These are phyloP conservation scores for Diaporthe sp. DNA, from an alignment of 2,329 filamentous ascomycete genomes.

Conservation along the genomic window DNA sequence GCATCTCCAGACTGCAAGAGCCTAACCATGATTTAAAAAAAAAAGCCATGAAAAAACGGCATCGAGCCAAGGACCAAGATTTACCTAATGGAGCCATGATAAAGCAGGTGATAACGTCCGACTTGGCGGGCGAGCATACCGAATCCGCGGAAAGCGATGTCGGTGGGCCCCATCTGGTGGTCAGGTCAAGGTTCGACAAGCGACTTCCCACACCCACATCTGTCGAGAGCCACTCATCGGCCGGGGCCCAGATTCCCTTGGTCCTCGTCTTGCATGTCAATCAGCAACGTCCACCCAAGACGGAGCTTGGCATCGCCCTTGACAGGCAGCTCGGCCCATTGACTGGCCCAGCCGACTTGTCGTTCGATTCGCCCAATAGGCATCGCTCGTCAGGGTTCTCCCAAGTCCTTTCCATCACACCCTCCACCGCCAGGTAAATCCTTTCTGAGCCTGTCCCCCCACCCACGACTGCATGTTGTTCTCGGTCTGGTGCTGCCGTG, in stretches of 20 bases:
- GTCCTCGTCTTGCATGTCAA: background rate
- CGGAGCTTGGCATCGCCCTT: constrained; percentile 7
- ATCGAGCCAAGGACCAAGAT: background rate
- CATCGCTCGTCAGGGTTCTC: background rate
- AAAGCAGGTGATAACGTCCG: constrained; percentile 11
- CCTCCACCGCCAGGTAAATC: background rate
- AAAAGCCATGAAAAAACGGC: background rate
- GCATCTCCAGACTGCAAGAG: background rate
- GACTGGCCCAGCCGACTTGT: background rate
- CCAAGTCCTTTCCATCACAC: background rate
- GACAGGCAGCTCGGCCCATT: constrained; percentile 7
- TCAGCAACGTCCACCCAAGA: background rate
- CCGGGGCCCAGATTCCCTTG: background rate
- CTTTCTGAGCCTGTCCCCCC: background rate
- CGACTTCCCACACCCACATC: background rate
- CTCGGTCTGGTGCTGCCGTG: background rate
- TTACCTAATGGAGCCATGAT: background rate
- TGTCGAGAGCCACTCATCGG: background rate
- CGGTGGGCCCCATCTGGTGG: background rate
- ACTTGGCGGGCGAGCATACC: constrained; percentile 2
- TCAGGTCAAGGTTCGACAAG: constrained; percentile 5
- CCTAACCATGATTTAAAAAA: no score
- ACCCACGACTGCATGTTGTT: background rate
- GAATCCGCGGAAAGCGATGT: constrained; percentile 22
- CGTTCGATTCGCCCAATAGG: background rate